Percentiles rank a stretch among this genome's conserved stretches.
Conservation (phyloP, 495 filamentous ascomycete genomes). For the Penicillium samsonianum region DNA sequence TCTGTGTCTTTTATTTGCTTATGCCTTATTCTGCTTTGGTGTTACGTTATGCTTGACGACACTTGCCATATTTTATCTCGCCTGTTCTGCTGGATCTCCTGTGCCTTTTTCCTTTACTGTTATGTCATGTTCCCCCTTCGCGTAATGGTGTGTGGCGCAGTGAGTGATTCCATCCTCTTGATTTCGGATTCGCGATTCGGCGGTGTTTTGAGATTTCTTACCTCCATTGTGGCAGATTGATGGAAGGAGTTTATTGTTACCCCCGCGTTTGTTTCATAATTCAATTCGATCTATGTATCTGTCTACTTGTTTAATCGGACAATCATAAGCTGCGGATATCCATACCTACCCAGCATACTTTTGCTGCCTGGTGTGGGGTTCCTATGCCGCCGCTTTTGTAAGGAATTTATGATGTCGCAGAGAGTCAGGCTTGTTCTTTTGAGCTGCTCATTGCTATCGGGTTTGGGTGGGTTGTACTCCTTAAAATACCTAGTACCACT, state of each 20-base stretch:
- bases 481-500: neutral
- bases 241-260: neutral
- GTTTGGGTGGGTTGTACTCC: neutral
- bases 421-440: neutral
- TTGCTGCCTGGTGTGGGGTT: neutral
- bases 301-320: neutral
- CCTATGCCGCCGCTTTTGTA: neutral
- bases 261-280: constrained; percentile 1
- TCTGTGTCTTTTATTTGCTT: constrained; percentile 20
- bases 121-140: constrained; percentile 8
- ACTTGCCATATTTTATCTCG: neutral
- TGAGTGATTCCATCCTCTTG: constrained; percentile 7
- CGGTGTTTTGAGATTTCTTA: constrained; percentile 21
- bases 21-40: neutral
- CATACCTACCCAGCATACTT: neutral
- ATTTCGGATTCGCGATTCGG: constrained; percentile 14
- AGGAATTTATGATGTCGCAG: no score
- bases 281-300: constrained; percentile 1
- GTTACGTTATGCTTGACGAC: neutral
- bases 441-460: neutral
- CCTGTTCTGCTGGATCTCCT: neutral
- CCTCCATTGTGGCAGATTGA: neutral
- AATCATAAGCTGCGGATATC: neutral
- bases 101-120: constrained; percentile 28
- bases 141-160: constrained; percentile 28